Evolutionary conservation across 495 filamentous ascomycete species (phyloP).

Genomic region (Hyphodiscus hymeniophilus): DNA sequence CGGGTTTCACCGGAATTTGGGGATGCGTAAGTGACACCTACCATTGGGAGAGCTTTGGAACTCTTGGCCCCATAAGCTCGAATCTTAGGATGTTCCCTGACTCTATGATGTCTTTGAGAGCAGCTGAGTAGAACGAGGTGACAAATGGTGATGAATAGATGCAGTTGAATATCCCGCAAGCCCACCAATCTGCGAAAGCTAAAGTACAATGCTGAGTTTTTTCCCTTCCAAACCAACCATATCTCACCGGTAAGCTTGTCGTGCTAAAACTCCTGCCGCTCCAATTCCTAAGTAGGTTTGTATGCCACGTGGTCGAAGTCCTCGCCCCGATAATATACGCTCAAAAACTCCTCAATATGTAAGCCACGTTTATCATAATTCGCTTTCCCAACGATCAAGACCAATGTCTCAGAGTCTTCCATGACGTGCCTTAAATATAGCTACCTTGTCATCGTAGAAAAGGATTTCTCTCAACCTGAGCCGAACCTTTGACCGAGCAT

Average conservation of each 20-base stretch:
- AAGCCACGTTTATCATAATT: conserved; percentile 6
- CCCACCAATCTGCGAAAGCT: too few relatives aligned
- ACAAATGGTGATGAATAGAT: too few relatives aligned
- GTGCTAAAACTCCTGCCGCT: conserved; percentile 12
- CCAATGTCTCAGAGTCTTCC: conserved; percentile 15
- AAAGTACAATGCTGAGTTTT: too few relatives aligned
- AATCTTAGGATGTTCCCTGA: too few relatives aligned
- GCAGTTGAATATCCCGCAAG: too few relatives aligned
- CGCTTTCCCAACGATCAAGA: not conserved
- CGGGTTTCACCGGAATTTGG: too few relatives aligned
- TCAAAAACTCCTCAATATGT: conserved; percentile 18
- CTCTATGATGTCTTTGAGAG: too few relatives aligned
- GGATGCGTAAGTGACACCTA: too few relatives aligned
- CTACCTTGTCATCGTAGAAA: conserved; percentile 84
- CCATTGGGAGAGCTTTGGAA: too few relatives aligned
- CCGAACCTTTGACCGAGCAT: conserved; percentile 37
- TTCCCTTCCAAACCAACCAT: not conserved
- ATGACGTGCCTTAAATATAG: conserved; percentile 39
- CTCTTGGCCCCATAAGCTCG: too few relatives aligned
- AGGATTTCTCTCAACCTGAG: conserved; percentile 75
- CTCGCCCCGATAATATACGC: conserved; percentile 10
- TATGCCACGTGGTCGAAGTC: conserved; percentile 4
- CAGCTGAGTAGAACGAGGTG: too few relatives aligned
- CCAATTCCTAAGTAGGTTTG: conserved; percentile 2
- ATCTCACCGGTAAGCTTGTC: not conserved